Evolutionary conservation across 495 filamentous ascomycete genomes (phyloP), one percentile per base, ranked within the genome.

Genomic region (Bacidia gigantensis): DNA sequence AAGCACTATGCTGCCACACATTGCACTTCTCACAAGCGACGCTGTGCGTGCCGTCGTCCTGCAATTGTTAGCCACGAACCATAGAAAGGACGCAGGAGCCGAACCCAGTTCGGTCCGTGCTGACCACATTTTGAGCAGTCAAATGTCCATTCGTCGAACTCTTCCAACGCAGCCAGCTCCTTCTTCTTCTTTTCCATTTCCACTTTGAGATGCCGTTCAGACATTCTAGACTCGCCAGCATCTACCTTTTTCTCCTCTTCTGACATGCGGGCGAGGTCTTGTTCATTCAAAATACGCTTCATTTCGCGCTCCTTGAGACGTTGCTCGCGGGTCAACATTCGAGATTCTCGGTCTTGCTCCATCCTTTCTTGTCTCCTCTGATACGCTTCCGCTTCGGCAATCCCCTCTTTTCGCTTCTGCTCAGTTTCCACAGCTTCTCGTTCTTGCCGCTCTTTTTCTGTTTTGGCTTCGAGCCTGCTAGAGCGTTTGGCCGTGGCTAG

Each of bases 11-110:
- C 62, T 96, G 90, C 92, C 92, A 98, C 18, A 94, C 81, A 62
- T 84, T 92, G 72, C 92, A 98, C 46, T 75, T 82, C 60, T 97
- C 92, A 64, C 92, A 98, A n/a, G 89, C 83, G 53, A 98, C 79
- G 62, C 86, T 95, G 64, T 94, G 87, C 1, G 85, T 82, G 45
- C 92, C 92, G 59, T 96, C 92, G 58, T 96, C 90, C 77, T 82
- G 53, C 2, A 52, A 32, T 22, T 51, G 38, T 55, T 12, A 48
- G 45, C 17, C 12, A 39, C 51, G 24, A n/a, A 38, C 11, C 26
- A 24, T 10, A 23, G 22, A 44, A 14, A 48, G n/a, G 3, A 42
- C 9, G 26, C 40, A 11, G 5, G 26, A 42, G 44, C 49, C 75
- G 60, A 67, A 82, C 79, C 58, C 83, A 50, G 56, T 94, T 82